These are phyloP conservation scores for Schrenkiella parvula DNA, from an alignment of 345 rosid genomes.

Conservation along the genomic window DNA sequence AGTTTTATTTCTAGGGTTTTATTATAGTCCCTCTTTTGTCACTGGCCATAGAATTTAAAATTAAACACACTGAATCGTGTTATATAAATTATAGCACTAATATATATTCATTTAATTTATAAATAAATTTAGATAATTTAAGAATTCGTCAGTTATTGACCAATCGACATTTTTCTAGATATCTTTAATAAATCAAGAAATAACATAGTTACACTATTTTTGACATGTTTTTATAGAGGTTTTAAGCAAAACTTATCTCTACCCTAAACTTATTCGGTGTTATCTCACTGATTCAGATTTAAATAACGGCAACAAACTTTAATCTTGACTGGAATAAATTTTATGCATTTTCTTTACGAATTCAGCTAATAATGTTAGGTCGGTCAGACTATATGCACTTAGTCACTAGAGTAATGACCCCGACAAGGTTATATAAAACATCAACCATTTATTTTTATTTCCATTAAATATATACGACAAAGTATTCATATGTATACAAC, in stretches of 20 bases:
- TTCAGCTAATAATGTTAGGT: neutral
- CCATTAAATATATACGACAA: neutral
- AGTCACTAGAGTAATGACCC: neutral
- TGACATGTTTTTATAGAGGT: neutral
- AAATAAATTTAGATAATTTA: neutral
- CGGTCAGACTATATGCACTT: neutral
- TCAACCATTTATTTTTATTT: neutral
- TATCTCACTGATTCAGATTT: neutral
- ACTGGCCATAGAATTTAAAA: neutral
- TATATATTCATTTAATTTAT: neutral
- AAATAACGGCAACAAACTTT: neutral
- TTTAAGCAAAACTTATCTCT: neutral
- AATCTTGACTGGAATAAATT: too few relatives aligned
- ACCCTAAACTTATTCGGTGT: neutral
- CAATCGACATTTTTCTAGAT: neutral
- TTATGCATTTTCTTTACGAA: neutral
- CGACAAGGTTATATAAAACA: neutral
- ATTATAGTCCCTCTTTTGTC: neutral
- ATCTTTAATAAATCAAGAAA: neutral
- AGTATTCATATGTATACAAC: neutral
- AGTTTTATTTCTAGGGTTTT: slow-evolving; percentile 7
- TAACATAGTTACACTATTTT: neutral
- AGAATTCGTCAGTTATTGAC: neutral
- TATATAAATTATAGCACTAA: neutral
- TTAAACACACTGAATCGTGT: neutral